phyloP scores from a whole-genome alignment of 768 basidiomycete genomes.

The Tulasnella sp. region DNA sequence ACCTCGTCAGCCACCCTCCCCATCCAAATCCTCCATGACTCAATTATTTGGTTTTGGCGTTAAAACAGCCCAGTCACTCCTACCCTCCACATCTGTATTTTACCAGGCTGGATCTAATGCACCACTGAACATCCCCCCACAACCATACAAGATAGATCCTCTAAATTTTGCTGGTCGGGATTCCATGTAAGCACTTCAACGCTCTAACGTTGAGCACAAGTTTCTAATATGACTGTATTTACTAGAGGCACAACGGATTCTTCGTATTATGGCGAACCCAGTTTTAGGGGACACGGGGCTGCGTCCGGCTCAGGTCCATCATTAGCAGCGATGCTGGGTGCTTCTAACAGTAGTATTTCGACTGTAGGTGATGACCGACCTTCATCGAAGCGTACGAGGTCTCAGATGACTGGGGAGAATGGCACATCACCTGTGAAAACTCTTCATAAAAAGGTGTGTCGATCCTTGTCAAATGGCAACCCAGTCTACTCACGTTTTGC shows the following conservation, averaged over 20 bases:
- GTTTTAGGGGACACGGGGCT: not conserved
- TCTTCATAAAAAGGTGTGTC: constrained; percentile 28
- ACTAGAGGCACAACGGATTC: constrained; percentile 10
- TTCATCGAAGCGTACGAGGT: constrained; percentile 27
- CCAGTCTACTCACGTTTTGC: constrained; percentile 67
- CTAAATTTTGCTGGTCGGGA: too few species aligned
- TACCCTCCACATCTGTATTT: too few species aligned
- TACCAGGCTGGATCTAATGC: too few species aligned
- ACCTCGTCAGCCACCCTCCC: too few species aligned
- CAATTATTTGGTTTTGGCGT: too few species aligned
- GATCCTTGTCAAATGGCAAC: constrained; percentile 21
- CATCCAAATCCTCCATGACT: too few species aligned
- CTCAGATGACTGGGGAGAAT: constrained; percentile 52
- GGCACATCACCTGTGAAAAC: constrained; percentile 75
- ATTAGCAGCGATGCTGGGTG: too few species aligned
- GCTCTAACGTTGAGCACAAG: constrained; percentile 26
- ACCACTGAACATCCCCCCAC: too few species aligned
- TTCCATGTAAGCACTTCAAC: not conserved
- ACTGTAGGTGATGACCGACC: constrained; percentile 1
- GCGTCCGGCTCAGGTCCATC: not conserved
- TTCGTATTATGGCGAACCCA: constrained; percentile 9
- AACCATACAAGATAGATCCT: too few species aligned
- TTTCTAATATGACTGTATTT: too few species aligned
- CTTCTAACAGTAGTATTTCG: too few species aligned
- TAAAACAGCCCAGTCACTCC: too few species aligned